These are phyloP conservation scores for Sporisorium exsertum DNA, from an alignment of 1,284 basidiomycete species.

Conservation along the genomic window DNA sequence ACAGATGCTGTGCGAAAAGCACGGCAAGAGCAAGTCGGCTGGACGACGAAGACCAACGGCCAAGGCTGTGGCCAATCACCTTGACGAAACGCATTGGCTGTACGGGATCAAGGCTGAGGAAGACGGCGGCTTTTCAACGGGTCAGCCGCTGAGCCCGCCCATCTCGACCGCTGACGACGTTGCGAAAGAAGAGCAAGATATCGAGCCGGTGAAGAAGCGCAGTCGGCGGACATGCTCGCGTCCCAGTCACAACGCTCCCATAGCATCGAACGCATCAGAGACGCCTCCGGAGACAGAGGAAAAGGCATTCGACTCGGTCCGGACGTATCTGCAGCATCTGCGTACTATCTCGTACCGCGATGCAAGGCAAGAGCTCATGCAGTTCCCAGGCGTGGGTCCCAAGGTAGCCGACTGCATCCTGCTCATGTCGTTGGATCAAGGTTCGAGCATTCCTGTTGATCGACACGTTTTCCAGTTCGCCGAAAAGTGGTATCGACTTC, in stretches of 20 bases:
- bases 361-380: conserved; percentile 81
- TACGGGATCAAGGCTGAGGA: conserved; percentile 35
- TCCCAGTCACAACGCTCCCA: background rate
- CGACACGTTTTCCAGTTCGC: conserved; percentile 68
- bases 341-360: conserved; percentile 74
- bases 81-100: conserved; percentile 30
- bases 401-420: conserved; percentile 83
- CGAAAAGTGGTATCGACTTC: conserved; percentile 63
- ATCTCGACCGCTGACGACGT: background rate
- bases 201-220: conserved; percentile 9
- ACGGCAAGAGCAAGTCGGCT: background rate
- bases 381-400: conserved; percentile 87
- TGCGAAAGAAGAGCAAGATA: background rate
- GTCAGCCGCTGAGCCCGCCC: background rate
- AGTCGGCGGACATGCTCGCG: conserved; percentile 17
- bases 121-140: background rate
- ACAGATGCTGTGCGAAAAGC: conserved; percentile 76
- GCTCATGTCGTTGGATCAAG: conserved; percentile 91
- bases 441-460: conserved; percentile 65
- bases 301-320: conserved; percentile 69
- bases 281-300: background rate
- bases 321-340: conserved; percentile 75
- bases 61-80: conserved; percentile 11
- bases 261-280: background rate
- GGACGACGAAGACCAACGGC: background rate